phyloP scores from a whole-genome alignment of 768 basidiomycete genomes.

The Lentinula sp. region DNA sequence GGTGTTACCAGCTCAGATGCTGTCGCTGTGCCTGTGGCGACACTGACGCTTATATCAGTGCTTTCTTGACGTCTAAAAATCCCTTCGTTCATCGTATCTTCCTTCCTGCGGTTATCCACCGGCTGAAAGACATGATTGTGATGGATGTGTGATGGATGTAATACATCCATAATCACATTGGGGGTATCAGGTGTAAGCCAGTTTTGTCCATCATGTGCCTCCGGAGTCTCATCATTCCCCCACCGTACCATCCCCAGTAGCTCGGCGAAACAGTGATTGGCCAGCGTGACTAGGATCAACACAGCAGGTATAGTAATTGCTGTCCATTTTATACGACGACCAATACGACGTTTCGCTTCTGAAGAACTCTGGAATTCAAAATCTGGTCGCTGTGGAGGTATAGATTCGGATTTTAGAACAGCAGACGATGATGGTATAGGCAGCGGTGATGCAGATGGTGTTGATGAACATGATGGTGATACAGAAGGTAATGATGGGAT shows the following conservation, averaged over 20 bases:
- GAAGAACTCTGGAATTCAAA: not conserved
- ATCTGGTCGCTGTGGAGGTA: not conserved
- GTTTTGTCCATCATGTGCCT: slow-evolving; percentile 27
- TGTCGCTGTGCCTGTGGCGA: slow-evolving; percentile 15
- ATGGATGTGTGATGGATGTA: not conserved
- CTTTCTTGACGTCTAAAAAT: not conserved
- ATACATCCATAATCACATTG: not conserved
- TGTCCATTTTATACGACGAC: slow-evolving; percentile 41
- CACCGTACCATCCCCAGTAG: slow-evolving; percentile 42
- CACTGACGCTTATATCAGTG: not conserved
- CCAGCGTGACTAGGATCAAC: slow-evolving; percentile 30
- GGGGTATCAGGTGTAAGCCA: not conserved
- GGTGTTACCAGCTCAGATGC: not conserved
- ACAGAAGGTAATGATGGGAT: not conserved
- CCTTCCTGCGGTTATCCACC: not conserved
- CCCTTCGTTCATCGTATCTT: not conserved
- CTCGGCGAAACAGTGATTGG: slow-evolving; percentile 43
- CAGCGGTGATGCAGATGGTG: not conserved
- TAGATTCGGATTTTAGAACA: not conserved
- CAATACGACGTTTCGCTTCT: slow-evolving; percentile 33
- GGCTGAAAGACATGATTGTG: not conserved
- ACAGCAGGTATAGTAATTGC: slow-evolving; percentile 51
- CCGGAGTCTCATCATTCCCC: slow-evolving; percentile 32
- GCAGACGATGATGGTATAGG: not conserved
- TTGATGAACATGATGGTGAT: slow-evolving; percentile 5